phyloP scores from a whole-genome alignment of 352 stramenopile species.

The Globisporangium rhizosaccharum region DNA sequence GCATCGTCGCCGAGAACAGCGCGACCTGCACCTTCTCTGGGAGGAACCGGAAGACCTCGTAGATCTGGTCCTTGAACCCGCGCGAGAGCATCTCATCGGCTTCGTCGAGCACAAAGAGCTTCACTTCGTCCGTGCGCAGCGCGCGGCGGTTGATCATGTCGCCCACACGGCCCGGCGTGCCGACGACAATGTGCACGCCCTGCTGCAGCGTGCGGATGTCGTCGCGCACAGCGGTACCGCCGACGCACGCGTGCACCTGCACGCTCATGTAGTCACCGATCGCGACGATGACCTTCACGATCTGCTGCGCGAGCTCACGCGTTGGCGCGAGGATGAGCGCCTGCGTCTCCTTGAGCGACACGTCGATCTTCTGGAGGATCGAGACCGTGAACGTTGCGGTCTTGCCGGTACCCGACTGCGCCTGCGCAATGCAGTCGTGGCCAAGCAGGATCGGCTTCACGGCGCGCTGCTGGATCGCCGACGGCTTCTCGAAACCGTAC shows the following conservation, averaged over 20 bases:
- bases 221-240: conserved; percentile 97
- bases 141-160: conserved; percentile 99
- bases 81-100: conserved; percentile 99
- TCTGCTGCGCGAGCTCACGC: conserved; percentile 99
- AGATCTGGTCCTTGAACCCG: conserved; percentile 99
- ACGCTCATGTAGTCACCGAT: conserved; percentile 96
- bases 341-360: conserved; percentile 94
- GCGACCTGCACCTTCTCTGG: conserved; percentile 97
- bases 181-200: conserved; percentile 98
- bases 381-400: conserved; percentile 99
- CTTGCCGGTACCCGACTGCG: conserved; percentile 99
- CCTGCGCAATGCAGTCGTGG: conserved; percentile 98
- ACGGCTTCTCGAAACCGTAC: conserved; percentile 99
- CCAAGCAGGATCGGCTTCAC: conserved; percentile 97
- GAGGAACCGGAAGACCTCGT: conserved; percentile 99
- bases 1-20: conserved; percentile 99
- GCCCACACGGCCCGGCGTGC: conserved; percentile 97
- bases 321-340: conserved; percentile 98
- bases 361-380: conserved; percentile 98
- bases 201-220: conserved; percentile 98
- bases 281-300: conserved; percentile 96
- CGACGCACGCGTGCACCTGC: conserved; percentile 97
- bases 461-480: conserved; percentile 98
- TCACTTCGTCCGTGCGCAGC: conserved; percentile 93
- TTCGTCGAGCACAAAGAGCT: conserved; percentile 98